Evolutionary conservation across 2,329 filamentous ascomycete species (phyloP).

Genomic region (Sphaerulina vaccinii): DNA sequence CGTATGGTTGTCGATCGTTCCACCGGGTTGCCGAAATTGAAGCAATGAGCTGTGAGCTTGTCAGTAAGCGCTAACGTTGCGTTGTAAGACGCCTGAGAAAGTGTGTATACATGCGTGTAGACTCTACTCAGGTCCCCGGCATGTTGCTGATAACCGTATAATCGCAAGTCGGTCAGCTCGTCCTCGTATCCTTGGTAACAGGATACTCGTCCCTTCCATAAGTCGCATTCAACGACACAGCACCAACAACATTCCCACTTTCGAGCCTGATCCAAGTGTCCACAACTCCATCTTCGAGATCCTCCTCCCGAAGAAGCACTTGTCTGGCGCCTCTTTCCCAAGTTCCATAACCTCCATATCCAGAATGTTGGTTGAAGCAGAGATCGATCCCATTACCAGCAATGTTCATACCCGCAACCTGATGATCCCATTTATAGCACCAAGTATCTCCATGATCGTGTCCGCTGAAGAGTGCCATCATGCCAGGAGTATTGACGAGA

Average conservation of each 20-base stretch:
- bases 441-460: slow-evolving; percentile 58
- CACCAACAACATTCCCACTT: slow-evolving; percentile 31
- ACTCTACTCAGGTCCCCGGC: slow-evolving; percentile 20
- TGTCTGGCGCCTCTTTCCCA: slow-evolving; percentile 36
- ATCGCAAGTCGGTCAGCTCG: slow-evolving; percentile 26
- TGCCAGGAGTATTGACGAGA: slow-evolving; percentile 53
- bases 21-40: no score
- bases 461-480: slow-evolving; percentile 61
- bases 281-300: slow-evolving; percentile 20
- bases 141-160: slow-evolving; percentile 19
- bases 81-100: no score
- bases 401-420: slow-evolving; percentile 31
- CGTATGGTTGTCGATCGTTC: no score
- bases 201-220: slow-evolving; percentile 34
- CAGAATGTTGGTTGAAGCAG: slow-evolving; percentile 36
- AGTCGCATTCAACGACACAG: slow-evolving; percentile 34
- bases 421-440: slow-evolving; percentile 36
- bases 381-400: slow-evolving; percentile 35
- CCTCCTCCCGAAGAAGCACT: slow-evolving; percentile 29
- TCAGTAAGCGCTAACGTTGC: no score
- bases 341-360: slow-evolving; percentile 37
- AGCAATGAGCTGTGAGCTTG: no score
- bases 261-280: slow-evolving; percentile 39
- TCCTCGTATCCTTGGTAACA: slow-evolving; percentile 26
- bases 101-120: no score